A percentile compares a stretch with the other conserved stretches of the same genome.
These are phyloP conservation scores for Wickerhamomyces chambardii DNA, from an alignment of 805 yeast genomes.

Conservation along the genomic window DNA sequence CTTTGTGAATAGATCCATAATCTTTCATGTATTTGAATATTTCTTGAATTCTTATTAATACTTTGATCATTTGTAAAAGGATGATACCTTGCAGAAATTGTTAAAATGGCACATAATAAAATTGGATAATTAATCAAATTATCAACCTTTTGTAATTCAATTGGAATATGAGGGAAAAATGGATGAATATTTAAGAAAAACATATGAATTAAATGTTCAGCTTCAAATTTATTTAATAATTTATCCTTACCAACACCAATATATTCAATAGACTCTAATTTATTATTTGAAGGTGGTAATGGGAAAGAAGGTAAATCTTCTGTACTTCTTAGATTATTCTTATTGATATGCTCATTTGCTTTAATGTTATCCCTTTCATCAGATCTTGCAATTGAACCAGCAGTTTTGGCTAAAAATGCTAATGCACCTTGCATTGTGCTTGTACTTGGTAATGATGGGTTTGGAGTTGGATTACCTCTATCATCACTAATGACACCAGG, in stretches of 20 bases:
- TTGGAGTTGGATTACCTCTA: no score
- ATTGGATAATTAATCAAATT: constrained; percentile 74
- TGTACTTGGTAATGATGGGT: no score
- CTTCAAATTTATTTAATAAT: constrained; percentile 55
- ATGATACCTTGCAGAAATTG: constrained; percentile 76
- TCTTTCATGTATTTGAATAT: constrained; percentile 64
- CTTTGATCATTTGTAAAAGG: constrained; percentile 33
- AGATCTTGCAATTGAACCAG: constrained; percentile 65
- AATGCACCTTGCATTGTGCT: constrained; percentile 48
- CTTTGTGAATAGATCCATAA: constrained; percentile 82
- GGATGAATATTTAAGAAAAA: constrained; percentile 82
- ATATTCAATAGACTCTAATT: constrained; percentile 58
- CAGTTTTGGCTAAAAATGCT: constrained; percentile 68
- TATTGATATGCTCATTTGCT: constrained; percentile 19
- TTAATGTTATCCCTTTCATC: constrained; percentile 55
- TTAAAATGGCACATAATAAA: constrained; percentile 68
- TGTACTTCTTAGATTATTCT: not conserved
- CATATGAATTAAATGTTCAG: constrained; percentile 42
- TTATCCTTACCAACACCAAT: constrained; percentile 41
- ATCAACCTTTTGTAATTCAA: constrained; percentile 56
- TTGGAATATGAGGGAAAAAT: constrained; percentile 81
- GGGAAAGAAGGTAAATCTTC: constrained; percentile 32
- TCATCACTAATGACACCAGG: not conserved
- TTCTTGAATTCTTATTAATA: constrained; percentile 26
- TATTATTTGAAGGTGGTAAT: constrained; percentile 73